A percentile compares a stretch with the other conserved stretches of the same genome.
phyloP scores from a whole-genome alignment of 768 basidiomycete species.

The Fomitopsis pulvina region DNA sequence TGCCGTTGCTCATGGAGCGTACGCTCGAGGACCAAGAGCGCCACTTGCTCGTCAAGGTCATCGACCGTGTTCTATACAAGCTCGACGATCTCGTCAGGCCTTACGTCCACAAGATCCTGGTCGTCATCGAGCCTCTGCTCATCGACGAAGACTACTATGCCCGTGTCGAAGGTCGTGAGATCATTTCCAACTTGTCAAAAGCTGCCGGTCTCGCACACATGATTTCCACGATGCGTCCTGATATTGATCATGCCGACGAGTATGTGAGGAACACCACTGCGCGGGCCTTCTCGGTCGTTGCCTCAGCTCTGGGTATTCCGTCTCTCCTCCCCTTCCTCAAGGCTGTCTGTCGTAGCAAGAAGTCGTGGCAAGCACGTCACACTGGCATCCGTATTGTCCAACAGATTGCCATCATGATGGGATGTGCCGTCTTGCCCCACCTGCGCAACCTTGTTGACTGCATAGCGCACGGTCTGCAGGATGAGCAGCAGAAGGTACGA shows the following conservation, averaged over 20 bases:
- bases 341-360: constrained; percentile 97
- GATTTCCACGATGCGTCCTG: constrained; percentile 99
- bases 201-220: constrained; percentile 99
- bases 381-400: constrained; percentile 99
- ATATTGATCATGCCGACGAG: constrained; percentile 99
- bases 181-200: constrained; percentile 97
- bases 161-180: constrained; percentile 97
- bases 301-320: constrained; percentile 96
- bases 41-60: constrained; percentile 96
- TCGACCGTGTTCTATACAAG: constrained; percentile 97
- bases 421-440: constrained; percentile 95
- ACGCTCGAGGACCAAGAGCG: constrained; percentile 98
- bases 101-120: constrained; percentile 98
- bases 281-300: constrained; percentile 97
- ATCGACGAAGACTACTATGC: constrained; percentile 98
- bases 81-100: constrained; percentile 98
- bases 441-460: constrained; percentile 94
- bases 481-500: constrained; percentile 94
- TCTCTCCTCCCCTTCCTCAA: constrained; percentile 96
- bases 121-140: constrained; percentile 97
- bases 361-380: constrained; percentile 99
- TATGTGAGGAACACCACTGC: constrained; percentile 99
- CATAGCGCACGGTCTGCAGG: constrained; percentile 86
- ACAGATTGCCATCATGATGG: constrained; percentile 99
- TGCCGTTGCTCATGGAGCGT: constrained; percentile 96